Conservation (phyloP, 2,329 filamentous ascomycete species). For the Trichoderma sp. region DNA sequence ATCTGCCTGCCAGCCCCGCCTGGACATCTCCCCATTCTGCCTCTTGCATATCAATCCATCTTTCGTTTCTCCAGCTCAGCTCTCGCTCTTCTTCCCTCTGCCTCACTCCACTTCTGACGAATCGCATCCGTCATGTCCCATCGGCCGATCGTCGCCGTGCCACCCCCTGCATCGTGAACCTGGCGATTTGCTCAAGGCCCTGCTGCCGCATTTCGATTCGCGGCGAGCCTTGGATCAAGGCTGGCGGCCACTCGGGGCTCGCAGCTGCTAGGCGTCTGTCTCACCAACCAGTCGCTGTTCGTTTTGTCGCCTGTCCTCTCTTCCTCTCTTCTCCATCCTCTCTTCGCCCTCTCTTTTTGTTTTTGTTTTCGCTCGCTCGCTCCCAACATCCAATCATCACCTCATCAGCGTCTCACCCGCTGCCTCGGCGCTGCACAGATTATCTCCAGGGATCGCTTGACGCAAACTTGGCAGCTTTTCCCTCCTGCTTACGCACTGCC, state of each 20-base stretch:
- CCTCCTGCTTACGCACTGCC: not conserved
- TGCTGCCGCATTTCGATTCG: not conserved
- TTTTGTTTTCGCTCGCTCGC: conserved; percentile 13
- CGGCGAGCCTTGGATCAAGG: conserved; percentile 15
- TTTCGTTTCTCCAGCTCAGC: not conserved
- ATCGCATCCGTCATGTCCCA: conserved; percentile 23
- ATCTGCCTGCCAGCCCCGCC: not conserved
- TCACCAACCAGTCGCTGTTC: conserved; percentile 9
- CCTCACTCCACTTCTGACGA: conserved; percentile 16
- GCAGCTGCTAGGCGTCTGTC: conserved; percentile 5
- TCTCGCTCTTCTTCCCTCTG: not conserved
- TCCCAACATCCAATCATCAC: conserved; percentile 3
- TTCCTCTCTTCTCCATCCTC: not conserved
- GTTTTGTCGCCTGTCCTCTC: not conserved
- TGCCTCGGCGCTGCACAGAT: conserved; percentile 20
- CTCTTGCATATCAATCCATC: not conserved
- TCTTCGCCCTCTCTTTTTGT: not conserved
- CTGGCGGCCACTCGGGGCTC: conserved; percentile 9
- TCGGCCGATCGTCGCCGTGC: conserved; percentile 11
- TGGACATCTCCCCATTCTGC: not conserved
- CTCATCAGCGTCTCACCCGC: conserved; percentile 22
- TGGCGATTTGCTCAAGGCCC: conserved; percentile 6
- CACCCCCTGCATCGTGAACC: conserved; percentile 26
- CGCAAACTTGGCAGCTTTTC: conserved; percentile 16
- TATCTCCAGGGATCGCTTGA: conserved; percentile 2